These are phyloP conservation scores for Protomyces macrosporus DNA, from an alignment of 1,139 yeast genomes.

Conservation along the genomic window DNA sequence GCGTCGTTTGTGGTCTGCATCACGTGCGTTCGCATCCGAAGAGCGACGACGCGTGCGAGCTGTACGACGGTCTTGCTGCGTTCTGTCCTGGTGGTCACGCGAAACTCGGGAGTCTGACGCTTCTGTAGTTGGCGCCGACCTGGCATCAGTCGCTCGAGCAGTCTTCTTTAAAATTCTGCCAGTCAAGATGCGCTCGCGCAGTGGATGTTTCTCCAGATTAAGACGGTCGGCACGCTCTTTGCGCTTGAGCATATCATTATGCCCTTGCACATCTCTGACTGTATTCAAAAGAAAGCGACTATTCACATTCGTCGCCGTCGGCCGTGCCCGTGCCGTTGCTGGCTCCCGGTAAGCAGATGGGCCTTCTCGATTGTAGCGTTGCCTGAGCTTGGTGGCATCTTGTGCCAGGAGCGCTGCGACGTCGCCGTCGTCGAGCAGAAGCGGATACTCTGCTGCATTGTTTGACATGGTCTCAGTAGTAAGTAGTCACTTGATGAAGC, in stretches of 20 bases:
- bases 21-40: too few relatives aligned
- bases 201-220: conserved; percentile 4
- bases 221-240: conserved; percentile 11
- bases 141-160: too few relatives aligned
- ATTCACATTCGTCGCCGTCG: conserved; percentile 1
- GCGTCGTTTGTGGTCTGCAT: too few relatives aligned
- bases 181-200: neutral
- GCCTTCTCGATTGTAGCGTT: neutral
- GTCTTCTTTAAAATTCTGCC: too few relatives aligned
- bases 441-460: conserved; percentile 1
- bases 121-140: too few relatives aligned
- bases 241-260: conserved; percentile 4
- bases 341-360: neutral
- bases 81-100: too few relatives aligned
- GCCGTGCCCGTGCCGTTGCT: neutral
- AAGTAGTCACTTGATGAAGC: neutral
- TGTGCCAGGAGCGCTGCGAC: neutral
- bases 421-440: conserved; percentile 13
- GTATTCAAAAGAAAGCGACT: conserved; percentile 3
- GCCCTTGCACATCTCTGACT: conserved; percentile 10
- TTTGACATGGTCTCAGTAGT: too few relatives aligned
- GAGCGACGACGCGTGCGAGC: too few relatives aligned
- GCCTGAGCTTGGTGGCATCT: conserved; percentile 1
- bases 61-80: too few relatives aligned
- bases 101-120: too few relatives aligned